Conservation (phyloP, 345 rosid species). For the Geranium rotundifolium region DNA sequence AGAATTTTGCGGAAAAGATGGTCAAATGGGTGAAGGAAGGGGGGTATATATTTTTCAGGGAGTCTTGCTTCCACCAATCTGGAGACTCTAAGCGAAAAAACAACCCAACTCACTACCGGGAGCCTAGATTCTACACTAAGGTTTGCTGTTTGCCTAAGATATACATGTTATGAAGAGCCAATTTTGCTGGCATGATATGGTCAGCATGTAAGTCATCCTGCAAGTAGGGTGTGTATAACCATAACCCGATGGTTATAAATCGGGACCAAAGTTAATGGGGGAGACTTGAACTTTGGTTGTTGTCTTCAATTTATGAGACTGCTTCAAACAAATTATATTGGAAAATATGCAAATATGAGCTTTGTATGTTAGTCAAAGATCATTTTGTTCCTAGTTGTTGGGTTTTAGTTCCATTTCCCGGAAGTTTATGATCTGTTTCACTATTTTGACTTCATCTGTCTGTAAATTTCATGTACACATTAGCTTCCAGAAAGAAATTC, state of each 20-base stretch:
- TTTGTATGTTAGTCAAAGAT: not conserved
- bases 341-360: not conserved
- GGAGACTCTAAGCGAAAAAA: constrained; percentile 72
- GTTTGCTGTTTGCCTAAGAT: constrained; percentile 19
- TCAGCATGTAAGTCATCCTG: no score
- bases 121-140: constrained; percentile 91
- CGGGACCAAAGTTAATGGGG: no score
- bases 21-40: constrained; percentile 82
- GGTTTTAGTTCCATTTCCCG: not conserved
- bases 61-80: constrained; percentile 94
- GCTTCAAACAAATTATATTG: not conserved
- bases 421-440: not conserved
- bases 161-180: no score
- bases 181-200: no score
- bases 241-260: no score
- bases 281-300: no score
- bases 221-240: no score
- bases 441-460: no score
- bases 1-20: constrained; percentile 65
- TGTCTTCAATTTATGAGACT: no score
- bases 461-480: no score
- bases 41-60: constrained; percentile 83
- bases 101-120: constrained; percentile 94
- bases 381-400: not conserved
- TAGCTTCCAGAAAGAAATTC: no score